Conservation (phyloP, 805 yeast species). For the Huiozyma sinensis region DNA sequence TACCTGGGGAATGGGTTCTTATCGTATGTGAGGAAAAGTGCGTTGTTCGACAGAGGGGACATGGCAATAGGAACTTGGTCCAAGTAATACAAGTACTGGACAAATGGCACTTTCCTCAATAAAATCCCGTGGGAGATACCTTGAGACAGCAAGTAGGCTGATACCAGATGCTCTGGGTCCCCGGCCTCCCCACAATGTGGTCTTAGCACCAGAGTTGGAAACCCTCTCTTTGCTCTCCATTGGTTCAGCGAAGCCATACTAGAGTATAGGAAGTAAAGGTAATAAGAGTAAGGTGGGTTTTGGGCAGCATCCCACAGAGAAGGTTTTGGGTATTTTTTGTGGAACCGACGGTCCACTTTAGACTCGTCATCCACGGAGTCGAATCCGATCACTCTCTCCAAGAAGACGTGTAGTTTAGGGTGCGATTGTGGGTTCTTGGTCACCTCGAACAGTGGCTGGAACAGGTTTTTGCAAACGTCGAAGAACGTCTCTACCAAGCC, state of each 20-base stretch:
- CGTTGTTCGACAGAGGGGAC: slow-evolving; percentile 97
- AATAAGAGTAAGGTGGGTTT: slow-evolving; percentile 98
- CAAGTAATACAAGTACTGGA: slow-evolving; percentile 84
- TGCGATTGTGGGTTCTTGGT: slow-evolving; percentile 72
- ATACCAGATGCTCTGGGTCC: slow-evolving; percentile 91
- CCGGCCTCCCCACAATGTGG: slow-evolving; percentile 99
- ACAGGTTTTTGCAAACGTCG: slow-evolving; percentile 67
- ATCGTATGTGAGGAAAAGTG: slow-evolving; percentile 88
- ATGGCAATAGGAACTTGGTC: slow-evolving; percentile 96
- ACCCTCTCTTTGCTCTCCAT: slow-evolving; percentile 65
- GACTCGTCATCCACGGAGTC: slow-evolving; percentile 98
- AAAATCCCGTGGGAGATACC: slow-evolving; percentile 93
- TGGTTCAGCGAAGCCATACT: slow-evolving; percentile 79
- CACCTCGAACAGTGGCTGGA: slow-evolving; percentile 84
- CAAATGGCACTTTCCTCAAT: slow-evolving; percentile 85
- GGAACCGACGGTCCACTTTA: slow-evolving; percentile 74
- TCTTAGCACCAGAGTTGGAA: slow-evolving; percentile 84
- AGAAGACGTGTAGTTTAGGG: slow-evolving; percentile 82
- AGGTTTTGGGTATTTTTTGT: slow-evolving; percentile 79
- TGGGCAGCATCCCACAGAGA: slow-evolving; percentile 62
- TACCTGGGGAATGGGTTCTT: slow-evolving; percentile 90
- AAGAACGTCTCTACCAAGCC: slow-evolving; percentile 62
- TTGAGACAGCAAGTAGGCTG: slow-evolving; percentile 81
- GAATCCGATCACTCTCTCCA: slow-evolving; percentile 92
- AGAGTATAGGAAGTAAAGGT: slow-evolving; percentile 78